Conservation (phyloP, 2,329 filamentous ascomycete species). For the Cladosporium sp. region DNA sequence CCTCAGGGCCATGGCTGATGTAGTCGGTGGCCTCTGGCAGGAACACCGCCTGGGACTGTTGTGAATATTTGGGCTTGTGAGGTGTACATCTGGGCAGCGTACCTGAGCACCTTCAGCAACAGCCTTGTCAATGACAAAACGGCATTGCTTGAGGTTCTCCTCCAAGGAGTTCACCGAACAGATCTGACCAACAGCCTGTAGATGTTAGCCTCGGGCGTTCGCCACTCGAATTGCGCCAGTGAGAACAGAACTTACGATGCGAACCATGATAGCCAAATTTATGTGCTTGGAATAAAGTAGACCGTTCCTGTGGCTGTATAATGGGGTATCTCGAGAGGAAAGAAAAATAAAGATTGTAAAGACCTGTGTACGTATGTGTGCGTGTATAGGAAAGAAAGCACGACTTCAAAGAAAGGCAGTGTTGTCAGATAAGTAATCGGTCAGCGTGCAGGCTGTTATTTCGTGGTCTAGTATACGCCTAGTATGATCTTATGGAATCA, state of each 20-base stretch:
- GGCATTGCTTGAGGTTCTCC: constrained; percentile 79
- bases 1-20: constrained; percentile 67
- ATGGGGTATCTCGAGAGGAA: not conserved
- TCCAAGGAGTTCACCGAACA: constrained; percentile 78
- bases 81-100: not conserved
- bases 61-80: not conserved
- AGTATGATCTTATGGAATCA: not conserved
- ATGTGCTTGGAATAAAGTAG: not conserved
- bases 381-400: not conserved
- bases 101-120: constrained; percentile 77
- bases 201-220: not conserved
- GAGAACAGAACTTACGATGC: constrained; percentile 7
- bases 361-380: not conserved
- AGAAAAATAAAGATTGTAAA: not conserved
- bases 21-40: constrained; percentile 92
- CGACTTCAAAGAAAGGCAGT: not conserved
- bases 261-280: constrained; percentile 5
- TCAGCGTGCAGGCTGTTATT: not conserved
- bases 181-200: constrained; percentile 82
- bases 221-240: not conserved
- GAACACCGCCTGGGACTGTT: constrained; percentile 66
- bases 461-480: not conserved
- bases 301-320: not conserved
- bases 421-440: not conserved
- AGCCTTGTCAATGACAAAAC: constrained; percentile 69